Evolutionary conservation across 2,329 filamentous ascomycete species (phyloP).

Genomic region (Ascochyta clinopodiicola): DNA sequence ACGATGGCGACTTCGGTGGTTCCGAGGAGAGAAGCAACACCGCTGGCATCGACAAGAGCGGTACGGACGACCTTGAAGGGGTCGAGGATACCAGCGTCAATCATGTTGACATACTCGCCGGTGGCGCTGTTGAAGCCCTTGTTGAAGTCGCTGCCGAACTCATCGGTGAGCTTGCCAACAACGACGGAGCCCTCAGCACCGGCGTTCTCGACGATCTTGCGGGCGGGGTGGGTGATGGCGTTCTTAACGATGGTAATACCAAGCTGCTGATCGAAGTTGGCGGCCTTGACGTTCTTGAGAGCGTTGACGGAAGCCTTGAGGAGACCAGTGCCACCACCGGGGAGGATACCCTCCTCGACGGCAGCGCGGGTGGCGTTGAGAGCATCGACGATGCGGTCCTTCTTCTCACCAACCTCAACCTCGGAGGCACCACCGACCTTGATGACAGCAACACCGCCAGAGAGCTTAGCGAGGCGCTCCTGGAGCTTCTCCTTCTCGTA

Average conservation of each 20-base stretch:
- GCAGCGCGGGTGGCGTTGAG: conserved; percentile 97
- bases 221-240: conserved; percentile 93
- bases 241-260: conserved; percentile 98
- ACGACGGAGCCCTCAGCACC: conserved; percentile 94
- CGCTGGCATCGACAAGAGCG: conserved; percentile 90
- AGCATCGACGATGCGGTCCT: conserved; percentile 98
- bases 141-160: conserved; percentile 93
- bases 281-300: conserved; percentile 78
- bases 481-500: conserved; percentile 99
- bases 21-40: conserved; percentile 94
- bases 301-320: conserved; percentile 96
- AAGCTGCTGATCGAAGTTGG: conserved; percentile 99
- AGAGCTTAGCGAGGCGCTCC: conserved; percentile 99
- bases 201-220: conserved; percentile 97
- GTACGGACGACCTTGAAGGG: conserved; percentile 99
- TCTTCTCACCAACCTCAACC: conserved; percentile 99
- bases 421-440: conserved; percentile 98
- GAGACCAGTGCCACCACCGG: conserved; percentile 95
- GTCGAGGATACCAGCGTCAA: conserved; percentile 93
- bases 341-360: conserved; percentile 98
- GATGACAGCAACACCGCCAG: conserved; percentile 98
- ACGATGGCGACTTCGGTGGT: conserved; percentile 98
- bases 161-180: conserved; percentile 96
- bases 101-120: conserved; percentile 99
- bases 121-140: conserved; percentile 96